A percentile compares a stretch with the other conserved stretches of the same genome.
These are phyloP conservation scores for Scleromitrula shiraiana DNA, from an alignment of 2,329 filamentous ascomycete genomes.

Conservation along the genomic window DNA sequence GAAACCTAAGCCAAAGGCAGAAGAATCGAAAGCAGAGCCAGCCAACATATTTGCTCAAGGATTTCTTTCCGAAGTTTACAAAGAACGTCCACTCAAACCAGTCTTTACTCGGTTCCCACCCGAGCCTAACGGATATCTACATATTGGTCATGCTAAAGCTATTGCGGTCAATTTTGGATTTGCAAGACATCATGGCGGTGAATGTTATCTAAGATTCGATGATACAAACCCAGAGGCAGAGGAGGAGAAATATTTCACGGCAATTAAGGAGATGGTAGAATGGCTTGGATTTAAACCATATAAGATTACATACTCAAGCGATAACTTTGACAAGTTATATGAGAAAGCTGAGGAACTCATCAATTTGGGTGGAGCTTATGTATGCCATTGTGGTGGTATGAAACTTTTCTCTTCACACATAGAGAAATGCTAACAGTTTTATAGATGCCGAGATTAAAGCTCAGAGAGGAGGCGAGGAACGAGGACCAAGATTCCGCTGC, in stretches of 20 bases:
- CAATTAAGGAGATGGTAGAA: slow-evolving; percentile 79
- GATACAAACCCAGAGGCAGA: slow-evolving; percentile 95
- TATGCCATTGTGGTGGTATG: slow-evolving; percentile 71
- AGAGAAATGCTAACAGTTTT: slow-evolving; percentile 21
- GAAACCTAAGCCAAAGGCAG: slow-evolving; percentile 18
- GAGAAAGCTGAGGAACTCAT: slow-evolving; percentile 84
- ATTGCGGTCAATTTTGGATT: slow-evolving; percentile 97
- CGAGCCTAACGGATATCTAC: slow-evolving; percentile 87
- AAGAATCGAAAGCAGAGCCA: slow-evolving; percentile 28
- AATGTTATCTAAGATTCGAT: slow-evolving; percentile 71
- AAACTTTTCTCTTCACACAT: neutral
- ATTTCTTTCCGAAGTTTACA: slow-evolving; percentile 65
- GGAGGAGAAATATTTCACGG: slow-evolving; percentile 78
- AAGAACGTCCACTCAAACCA: slow-evolving; percentile 52
- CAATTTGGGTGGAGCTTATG: slow-evolving; percentile 61
- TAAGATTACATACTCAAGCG: slow-evolving; percentile 77
- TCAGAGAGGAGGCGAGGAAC: slow-evolving; percentile 73
- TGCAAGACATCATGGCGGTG: slow-evolving; percentile 71
- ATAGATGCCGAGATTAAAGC: slow-evolving; percentile 71
- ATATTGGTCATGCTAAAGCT: slow-evolving; percentile 91
- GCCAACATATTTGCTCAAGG: slow-evolving; percentile 67
- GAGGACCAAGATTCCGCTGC: slow-evolving; percentile 69
- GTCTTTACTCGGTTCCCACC: slow-evolving; percentile 71
- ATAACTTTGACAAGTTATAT: slow-evolving; percentile 80
- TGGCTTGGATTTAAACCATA: slow-evolving; percentile 77